Evolutionary conservation across 495 filamentous ascomycete genomes (phyloP).

Genomic region (Neurospora tetraspora): DNA sequence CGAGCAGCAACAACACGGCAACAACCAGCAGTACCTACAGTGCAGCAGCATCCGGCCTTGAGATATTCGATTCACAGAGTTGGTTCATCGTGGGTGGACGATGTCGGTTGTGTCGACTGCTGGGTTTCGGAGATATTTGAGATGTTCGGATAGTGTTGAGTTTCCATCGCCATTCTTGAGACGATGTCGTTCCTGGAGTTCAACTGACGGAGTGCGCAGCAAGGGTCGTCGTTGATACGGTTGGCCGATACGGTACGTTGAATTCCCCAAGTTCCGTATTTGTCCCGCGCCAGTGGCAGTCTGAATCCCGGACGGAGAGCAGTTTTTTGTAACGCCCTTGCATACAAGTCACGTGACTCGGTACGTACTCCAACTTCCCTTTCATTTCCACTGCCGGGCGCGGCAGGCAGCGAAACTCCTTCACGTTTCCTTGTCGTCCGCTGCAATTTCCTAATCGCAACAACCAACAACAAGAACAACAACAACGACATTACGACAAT

Average conservation of each 20-base stretch:
- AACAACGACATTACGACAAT: not conserved
- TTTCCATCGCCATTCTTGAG: not conserved
- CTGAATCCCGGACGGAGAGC: not conserved
- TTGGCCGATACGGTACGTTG: not conserved
- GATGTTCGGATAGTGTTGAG: not conserved
- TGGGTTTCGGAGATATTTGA: not conserved
- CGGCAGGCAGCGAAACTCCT: not conserved
- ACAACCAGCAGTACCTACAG: not conserved
- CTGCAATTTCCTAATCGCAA: not conserved
- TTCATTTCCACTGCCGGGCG: not conserved
- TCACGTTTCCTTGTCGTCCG: not conserved
- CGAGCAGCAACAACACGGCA: not conserved
- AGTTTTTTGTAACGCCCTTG: not conserved
- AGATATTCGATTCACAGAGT: not conserved
- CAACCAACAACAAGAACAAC: not conserved
- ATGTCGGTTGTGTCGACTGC: not conserved
- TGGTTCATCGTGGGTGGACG: not conserved
- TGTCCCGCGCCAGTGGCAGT: not conserved
- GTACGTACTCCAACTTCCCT: not conserved
- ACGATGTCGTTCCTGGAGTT: not conserved
- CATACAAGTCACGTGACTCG: not conserved
- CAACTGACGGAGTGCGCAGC: not conserved
- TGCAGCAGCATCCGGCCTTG: not conserved
- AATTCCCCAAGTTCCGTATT: not conserved
- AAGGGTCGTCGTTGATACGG: not conserved